Conservation (phyloP, 2,329 filamentous ascomycete species). For the Alternaria ethzedia region DNA sequence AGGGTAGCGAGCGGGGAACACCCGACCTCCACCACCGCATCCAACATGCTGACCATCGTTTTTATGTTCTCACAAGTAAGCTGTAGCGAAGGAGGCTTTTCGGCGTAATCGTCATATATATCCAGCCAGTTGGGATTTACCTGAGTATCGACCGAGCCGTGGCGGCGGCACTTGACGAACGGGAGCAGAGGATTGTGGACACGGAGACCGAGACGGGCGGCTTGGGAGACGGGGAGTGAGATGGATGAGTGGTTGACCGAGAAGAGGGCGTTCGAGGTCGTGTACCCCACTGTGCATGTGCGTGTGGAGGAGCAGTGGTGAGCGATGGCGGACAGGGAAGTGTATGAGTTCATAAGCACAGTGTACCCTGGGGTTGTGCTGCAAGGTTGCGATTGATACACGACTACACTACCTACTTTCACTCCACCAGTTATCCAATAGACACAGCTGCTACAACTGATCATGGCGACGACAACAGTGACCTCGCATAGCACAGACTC, state of each 20-base stretch:
- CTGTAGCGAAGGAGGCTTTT: background rate
- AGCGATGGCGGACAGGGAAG: background rate
- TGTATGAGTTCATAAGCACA: background rate
- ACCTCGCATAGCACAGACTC: conserved; percentile 12
- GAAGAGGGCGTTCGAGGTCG: background rate
- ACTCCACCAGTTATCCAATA: too few species aligned
- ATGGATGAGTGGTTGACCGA: background rate
- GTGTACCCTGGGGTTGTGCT: background rate
- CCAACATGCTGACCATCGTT: background rate
- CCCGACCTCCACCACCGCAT: background rate
- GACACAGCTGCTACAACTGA: too few species aligned
- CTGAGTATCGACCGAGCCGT: background rate
- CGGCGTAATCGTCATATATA: background rate
- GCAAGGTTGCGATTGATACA: background rate
- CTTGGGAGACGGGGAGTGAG: background rate
- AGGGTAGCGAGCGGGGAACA: background rate
- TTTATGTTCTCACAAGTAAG: background rate
- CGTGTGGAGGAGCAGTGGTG: background rate
- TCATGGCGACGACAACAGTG: conserved; percentile 2
- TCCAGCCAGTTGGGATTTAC: background rate
- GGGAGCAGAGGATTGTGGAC: background rate
- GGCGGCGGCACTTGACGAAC: background rate
- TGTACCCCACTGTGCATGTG: background rate
- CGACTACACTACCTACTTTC: background rate
- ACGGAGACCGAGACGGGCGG: background rate